phyloP scores from a whole-genome alignment of 495 filamentous ascomycete genomes.

The Aspergillus carlsbadensis region DNA sequence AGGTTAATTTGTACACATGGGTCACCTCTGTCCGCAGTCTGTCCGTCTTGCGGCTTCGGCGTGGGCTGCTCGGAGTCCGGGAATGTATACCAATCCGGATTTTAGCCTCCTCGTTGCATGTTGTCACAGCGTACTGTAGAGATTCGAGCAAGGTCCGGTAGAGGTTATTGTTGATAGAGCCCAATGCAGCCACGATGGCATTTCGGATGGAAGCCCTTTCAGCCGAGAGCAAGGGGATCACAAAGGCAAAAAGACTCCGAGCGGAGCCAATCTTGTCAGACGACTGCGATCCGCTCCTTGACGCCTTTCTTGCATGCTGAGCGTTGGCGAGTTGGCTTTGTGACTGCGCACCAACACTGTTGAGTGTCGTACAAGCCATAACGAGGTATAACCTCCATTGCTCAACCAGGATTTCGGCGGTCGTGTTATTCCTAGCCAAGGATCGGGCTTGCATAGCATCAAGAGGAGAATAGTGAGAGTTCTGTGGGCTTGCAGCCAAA shows the following conservation, averaged over 20 bases:
- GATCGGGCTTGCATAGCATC: constrained; percentile 49
- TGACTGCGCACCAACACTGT: constrained; percentile 70
- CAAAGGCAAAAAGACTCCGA: constrained; percentile 79
- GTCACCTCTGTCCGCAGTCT: constrained; percentile 90
- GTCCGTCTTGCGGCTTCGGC: constrained; percentile 77
- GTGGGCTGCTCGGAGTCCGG: constrained; percentile 71
- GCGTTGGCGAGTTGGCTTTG: constrained; percentile 56
- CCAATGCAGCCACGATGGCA: constrained; percentile 87
- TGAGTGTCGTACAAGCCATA: constrained; percentile 94
- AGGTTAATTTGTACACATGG: constrained; percentile 90
- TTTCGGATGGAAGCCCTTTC: constrained; percentile 75
- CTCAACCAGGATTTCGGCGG: constrained; percentile 85
- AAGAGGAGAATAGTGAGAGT: constrained; percentile 55
- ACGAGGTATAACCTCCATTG: constrained; percentile 99
- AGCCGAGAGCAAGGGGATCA: constrained; percentile 82
- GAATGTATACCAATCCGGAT: constrained; percentile 73
- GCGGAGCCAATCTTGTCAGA: constrained; percentile 87
- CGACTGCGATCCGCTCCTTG: constrained; percentile 66
- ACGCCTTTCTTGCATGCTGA: constrained; percentile 84
- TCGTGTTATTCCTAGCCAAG: constrained; percentile 62
- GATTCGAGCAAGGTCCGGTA: constrained; percentile 91
- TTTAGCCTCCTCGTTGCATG: constrained; percentile 85
- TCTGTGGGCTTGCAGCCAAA: constrained; percentile 71
- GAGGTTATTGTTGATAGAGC: constrained; percentile 93
- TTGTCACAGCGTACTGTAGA: constrained; percentile 75